These are phyloP conservation scores for Plasmodium ovale DNA, from an alignment of 169 alveolate genomes.

Conservation along the genomic window DNA sequence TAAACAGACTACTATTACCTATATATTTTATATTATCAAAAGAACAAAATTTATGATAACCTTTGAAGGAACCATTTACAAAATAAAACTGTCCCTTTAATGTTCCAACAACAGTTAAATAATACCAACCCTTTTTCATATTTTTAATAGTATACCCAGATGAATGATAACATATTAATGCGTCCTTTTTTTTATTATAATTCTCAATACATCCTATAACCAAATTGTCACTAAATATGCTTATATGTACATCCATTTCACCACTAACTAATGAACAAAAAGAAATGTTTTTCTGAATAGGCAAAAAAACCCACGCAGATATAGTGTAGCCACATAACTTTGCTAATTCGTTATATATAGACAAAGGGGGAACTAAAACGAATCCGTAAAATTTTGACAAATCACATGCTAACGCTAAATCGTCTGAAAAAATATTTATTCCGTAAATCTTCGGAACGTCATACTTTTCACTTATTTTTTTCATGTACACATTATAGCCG, in stretches of 20 bases:
- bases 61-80: slow-evolving; percentile 58
- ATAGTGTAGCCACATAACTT: slow-evolving; percentile 44
- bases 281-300: slow-evolving; percentile 50
- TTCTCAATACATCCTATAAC: slow-evolving; percentile 54
- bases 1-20: slow-evolving; percentile 59
- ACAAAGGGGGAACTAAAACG: slow-evolving; percentile 40
- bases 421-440: slow-evolving; percentile 34
- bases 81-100: slow-evolving; percentile 63
- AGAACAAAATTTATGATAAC: slow-evolving; percentile 65
- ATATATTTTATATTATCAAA: slow-evolving; percentile 68
- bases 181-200: slow-evolving; percentile 13
- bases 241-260: slow-evolving; percentile 36
- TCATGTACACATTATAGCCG: slow-evolving; percentile 45
- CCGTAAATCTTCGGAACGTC: slow-evolving; percentile 59
- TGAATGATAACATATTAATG: slow-evolving; percentile 21
- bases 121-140: slow-evolving; percentile 65
- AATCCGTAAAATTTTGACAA: slow-evolving; percentile 49
- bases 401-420: slow-evolving; percentile 41
- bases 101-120: slow-evolving; percentile 54
- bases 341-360: slow-evolving; percentile 47
- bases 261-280: slow-evolving; percentile 60
- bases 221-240: slow-evolving; percentile 51
- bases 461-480: slow-evolving; percentile 20
- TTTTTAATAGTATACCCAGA: slow-evolving; percentile 59
- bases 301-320: slow-evolving; percentile 51